Evolutionary conservation across 148 eudicot species (phyloP), one percentile per base, ranked within the genome.

Genomic region (Spergularia marina): DNA sequence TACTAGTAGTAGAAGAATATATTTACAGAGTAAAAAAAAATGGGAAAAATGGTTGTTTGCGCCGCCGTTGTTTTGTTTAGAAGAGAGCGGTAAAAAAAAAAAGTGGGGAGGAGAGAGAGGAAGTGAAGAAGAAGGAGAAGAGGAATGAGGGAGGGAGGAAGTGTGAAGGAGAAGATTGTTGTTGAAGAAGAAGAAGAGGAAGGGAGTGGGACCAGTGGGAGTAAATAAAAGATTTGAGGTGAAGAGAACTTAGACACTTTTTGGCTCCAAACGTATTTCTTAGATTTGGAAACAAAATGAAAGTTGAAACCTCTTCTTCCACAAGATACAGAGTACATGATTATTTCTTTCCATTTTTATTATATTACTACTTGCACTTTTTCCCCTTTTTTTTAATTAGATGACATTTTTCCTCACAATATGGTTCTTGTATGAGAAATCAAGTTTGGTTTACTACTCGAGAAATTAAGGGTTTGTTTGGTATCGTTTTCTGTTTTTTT

Each of bases 181-280:
- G 23, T 9, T 17, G 34, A 14, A 12, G 39, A 15, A 64, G 47
- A 34, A 39, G 18, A 64, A 15, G 36, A 12, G 11, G 21, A 20
- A 16, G 10, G 17, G 15, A 39, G 68, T 64, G 63, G 77, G 71
- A 72, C 44, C 59, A 65, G 61, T 10, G 65, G 62, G 74, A 80
- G 76, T 59, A 51, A 68, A 17, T 65, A 54, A 66, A 54, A 52
- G 65, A 14, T 16, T 7, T 66, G 74, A 86, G 85, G 80, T 89
- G 86, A 89, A 84, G 89, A 82, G 90, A 87, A 89, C 80, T 83
- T 89, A 55, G 93, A 87, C 90, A 81, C 83, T 79, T 84, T 86
- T 87, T 84, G 84, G 78, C 56, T 82, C 70, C 67, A 65, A 80
- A 84, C 84, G 89, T 82, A 79, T 54, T 53, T 39, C 67, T 74